Conservation (phyloP, 495 filamentous ascomycete species). For the Jackrogersella minutella region DNA sequence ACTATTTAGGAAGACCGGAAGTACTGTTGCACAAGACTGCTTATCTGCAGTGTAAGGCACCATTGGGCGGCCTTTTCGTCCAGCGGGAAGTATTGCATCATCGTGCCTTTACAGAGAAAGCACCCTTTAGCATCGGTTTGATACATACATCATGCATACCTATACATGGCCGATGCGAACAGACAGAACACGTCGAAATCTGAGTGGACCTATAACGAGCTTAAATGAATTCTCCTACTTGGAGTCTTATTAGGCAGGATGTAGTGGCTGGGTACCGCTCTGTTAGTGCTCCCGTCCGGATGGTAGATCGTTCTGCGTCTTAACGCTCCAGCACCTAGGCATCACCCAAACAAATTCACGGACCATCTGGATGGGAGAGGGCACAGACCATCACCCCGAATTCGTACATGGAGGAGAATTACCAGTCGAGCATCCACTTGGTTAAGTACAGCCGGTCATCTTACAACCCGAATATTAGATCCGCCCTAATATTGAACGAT, state of each 20-base stretch:
- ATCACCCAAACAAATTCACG: constrained; percentile 20
- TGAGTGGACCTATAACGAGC: constrained; percentile 16
- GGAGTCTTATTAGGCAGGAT: constrained; percentile 14
- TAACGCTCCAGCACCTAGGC: constrained; percentile 15
- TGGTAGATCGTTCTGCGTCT: constrained; percentile 30
- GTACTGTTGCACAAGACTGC: constrained; percentile 3
- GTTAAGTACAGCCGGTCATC: constrained; percentile 15
- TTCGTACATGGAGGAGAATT: neutral
- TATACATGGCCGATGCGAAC: constrained; percentile 14
- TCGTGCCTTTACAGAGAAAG: constrained; percentile 13
- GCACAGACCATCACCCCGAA: constrained; percentile 33
- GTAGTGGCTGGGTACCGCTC: constrained; percentile 21
- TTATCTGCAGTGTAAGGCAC: constrained; percentile 11
- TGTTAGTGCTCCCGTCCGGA: constrained; percentile 34
- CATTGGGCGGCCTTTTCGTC: constrained; percentile 6
- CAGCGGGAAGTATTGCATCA: constrained; percentile 26
- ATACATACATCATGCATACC: neutral
- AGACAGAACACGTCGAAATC: constrained; percentile 5
- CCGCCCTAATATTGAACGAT: constrained; percentile 16
- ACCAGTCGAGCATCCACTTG: constrained; percentile 15
- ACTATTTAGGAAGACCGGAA: neutral
- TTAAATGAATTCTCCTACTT: constrained; percentile 15
- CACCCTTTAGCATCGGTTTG: constrained; percentile 3
- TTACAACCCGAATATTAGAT: constrained; percentile 21
- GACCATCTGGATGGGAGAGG: constrained; percentile 27